These are phyloP conservation scores for Pichia sp. DNA, from an alignment of 1,139 yeast genomes.

Conservation along the genomic window DNA sequence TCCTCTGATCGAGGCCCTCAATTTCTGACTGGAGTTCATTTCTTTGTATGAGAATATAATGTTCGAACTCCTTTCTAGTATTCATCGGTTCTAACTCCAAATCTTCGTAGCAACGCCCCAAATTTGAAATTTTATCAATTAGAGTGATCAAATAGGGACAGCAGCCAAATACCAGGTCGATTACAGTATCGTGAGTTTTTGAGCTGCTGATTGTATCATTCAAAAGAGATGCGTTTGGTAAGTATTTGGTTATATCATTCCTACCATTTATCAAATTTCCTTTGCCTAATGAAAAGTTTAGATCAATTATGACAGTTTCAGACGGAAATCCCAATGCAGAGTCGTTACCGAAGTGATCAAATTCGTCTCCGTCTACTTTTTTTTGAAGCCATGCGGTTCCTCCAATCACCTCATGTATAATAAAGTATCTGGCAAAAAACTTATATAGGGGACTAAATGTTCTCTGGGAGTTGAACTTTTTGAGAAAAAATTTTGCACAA, in stretches of 20 bases:
- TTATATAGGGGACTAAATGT: conserved; percentile 31
- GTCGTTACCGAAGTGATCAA: neutral
- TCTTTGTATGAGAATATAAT: conserved; percentile 25
- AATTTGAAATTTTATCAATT: conserved; percentile 34
- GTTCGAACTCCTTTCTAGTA: conserved; percentile 22
- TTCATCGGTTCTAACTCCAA: conserved; percentile 29
- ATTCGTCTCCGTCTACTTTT: neutral
- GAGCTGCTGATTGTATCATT: neutral
- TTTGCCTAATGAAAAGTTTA: neutral
- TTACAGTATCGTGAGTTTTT: conserved; percentile 33
- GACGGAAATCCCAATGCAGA: neutral
- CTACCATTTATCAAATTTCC: neutral
- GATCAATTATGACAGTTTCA: conserved; percentile 22
- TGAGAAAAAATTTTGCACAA: conserved; percentile 36
- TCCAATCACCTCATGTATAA: conserved; percentile 41
- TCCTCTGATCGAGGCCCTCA: conserved; percentile 26
- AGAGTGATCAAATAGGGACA: conserved; percentile 36
- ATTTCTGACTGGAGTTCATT: conserved; percentile 27
- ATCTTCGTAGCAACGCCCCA: conserved; percentile 37
- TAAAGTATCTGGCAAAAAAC: conserved; percentile 36
- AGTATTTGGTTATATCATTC: conserved; percentile 2
- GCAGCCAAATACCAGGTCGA: conserved; percentile 39
- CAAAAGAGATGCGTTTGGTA: neutral
- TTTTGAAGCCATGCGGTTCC: conserved; percentile 36
- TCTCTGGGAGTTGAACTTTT: conserved; percentile 26